Percentiles rank a stretch among this genome's conserved stretches.
Evolutionary conservation across 371 early-diverging fungal species (phyloP).

Genomic region (Lichtheimia ornata): DNA sequence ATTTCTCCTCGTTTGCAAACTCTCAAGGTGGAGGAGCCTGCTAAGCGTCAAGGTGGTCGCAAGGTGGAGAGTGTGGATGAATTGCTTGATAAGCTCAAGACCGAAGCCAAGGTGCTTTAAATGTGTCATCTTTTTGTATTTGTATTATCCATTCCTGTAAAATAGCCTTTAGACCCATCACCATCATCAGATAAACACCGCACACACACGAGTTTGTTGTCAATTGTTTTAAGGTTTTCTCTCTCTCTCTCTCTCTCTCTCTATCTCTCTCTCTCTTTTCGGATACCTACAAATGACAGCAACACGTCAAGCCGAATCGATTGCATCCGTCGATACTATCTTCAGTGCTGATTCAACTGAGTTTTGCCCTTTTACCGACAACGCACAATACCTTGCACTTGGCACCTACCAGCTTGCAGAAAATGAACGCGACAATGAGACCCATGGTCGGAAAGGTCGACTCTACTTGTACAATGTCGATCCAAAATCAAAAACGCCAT

Average conservation of each 20-base stretch:
- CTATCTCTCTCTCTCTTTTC: background rate
- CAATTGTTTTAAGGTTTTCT: background rate
- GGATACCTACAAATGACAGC: background rate
- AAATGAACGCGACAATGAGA: conserved; percentile 34
- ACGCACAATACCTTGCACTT: conserved; percentile 57
- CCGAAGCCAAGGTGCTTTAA: conserved; percentile 59
- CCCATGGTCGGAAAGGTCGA: conserved; percentile 40
- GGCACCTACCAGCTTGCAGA: conserved; percentile 81
- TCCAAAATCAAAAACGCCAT: conserved; percentile 4
- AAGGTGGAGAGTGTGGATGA: conserved; percentile 95
- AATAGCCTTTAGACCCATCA: background rate
- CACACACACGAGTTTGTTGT: too few species aligned
- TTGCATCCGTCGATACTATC: conserved; percentile 65
- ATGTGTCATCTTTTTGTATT: conserved; percentile 4
- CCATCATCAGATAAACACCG: too few species aligned
- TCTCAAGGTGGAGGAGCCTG: conserved; percentile 90
- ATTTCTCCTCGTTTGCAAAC: conserved; percentile 82
- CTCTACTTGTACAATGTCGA: conserved; percentile 34
- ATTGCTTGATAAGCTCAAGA: conserved; percentile 86
- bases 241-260: background rate
- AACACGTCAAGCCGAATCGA: conserved; percentile 1
- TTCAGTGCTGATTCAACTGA: conserved; percentile 85
- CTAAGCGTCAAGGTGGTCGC: conserved; percentile 92
- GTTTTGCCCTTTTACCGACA: conserved; percentile 66
- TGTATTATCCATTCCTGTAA: background rate